phyloP scores from a whole-genome alignment of 2,329 filamentous ascomycete species.

The Fonsecaea pugnacius region DNA sequence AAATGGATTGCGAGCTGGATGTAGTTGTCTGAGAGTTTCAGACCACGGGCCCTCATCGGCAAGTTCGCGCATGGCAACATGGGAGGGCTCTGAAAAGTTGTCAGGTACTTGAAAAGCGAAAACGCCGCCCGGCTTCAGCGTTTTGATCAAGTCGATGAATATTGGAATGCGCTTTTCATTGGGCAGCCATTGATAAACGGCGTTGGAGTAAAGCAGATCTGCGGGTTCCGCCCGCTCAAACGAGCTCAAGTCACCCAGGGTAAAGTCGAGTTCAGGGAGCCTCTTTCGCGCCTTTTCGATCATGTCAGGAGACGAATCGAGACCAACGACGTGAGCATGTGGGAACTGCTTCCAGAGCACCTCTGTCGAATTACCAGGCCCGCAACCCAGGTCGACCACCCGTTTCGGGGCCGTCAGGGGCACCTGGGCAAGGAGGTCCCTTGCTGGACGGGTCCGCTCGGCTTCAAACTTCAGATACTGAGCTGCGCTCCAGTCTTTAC shows the following conservation, averaged over 20 bases:
- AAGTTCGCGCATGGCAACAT: conserved; percentile 56
- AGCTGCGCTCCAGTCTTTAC: conserved; percentile 58
- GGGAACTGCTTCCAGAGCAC: conserved; percentile 57
- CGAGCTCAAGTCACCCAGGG: conserved; percentile 51
- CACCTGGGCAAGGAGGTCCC: conserved; percentile 59
- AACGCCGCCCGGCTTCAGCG: conserved; percentile 51
- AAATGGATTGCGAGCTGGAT: conserved; percentile 54
- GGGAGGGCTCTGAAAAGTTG: conserved; percentile 57
- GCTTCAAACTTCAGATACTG: conserved; percentile 62
- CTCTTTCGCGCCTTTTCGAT: conserved; percentile 52
- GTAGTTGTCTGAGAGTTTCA: conserved; percentile 36
- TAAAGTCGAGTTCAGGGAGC: conserved; percentile 52
- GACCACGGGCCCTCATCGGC: conserved; percentile 50
- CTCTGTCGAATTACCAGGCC: conserved; percentile 62
- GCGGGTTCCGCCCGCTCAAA: conserved; percentile 43
- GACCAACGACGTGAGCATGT: conserved; percentile 52
- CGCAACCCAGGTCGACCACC: conserved; percentile 65
- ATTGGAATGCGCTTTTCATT: conserved; percentile 49
- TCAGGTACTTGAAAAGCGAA: conserved; percentile 61
- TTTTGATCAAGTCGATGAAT: conserved; percentile 51
- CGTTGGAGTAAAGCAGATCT: conserved; percentile 61
- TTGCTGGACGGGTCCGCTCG: conserved; percentile 59
- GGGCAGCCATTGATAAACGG: conserved; percentile 64
- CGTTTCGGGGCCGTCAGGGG: conserved; percentile 46
- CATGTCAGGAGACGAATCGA: conserved; percentile 64